Conservation (phyloP, 768 basidiomycete genomes). For the Kondoa malvinella region DNA sequence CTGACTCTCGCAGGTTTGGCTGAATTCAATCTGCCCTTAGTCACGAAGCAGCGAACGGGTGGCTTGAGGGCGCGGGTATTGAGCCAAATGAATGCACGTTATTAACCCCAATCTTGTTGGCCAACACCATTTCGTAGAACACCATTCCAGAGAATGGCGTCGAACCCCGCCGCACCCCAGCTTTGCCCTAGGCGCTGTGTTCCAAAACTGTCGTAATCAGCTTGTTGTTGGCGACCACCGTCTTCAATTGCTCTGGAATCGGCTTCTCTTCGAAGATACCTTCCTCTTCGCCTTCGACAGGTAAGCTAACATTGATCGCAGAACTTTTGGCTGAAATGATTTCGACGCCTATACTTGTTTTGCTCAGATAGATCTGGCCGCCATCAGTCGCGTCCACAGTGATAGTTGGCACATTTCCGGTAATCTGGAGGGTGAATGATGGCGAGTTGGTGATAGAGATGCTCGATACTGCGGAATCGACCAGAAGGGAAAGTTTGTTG, state of each 20-base stretch:
- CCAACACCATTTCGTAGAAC: too few relatives aligned
- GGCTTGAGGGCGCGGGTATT: too few relatives aligned
- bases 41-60: too few relatives aligned
- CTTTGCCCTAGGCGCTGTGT: slow-evolving; percentile 47
- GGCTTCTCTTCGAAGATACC: slow-evolving; percentile 78
- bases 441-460: slow-evolving; percentile 78
- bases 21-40: slow-evolving; percentile 6
- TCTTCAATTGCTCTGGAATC: slow-evolving; percentile 90
- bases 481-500: slow-evolving; percentile 65
- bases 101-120: too few relatives aligned
- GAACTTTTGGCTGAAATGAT: slow-evolving; percentile 93
- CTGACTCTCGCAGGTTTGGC: background rate
- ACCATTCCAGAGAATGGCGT: too few relatives aligned
- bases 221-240: slow-evolving; percentile 60
- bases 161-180: too few relatives aligned
- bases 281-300: slow-evolving; percentile 60
- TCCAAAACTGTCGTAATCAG: slow-evolving; percentile 77
- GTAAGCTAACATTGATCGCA: slow-evolving; percentile 68
- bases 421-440: slow-evolving; percentile 82
- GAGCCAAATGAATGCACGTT: too few relatives aligned
- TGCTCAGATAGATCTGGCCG: slow-evolving; percentile 83
- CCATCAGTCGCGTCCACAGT: slow-evolving; percentile 89
- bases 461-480: slow-evolving; percentile 83
- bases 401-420: slow-evolving; percentile 74
- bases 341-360: slow-evolving; percentile 48